These are phyloP conservation scores for Gossypium turneri DNA, from an alignment of 345 rosid species.

Conservation along the genomic window DNA sequence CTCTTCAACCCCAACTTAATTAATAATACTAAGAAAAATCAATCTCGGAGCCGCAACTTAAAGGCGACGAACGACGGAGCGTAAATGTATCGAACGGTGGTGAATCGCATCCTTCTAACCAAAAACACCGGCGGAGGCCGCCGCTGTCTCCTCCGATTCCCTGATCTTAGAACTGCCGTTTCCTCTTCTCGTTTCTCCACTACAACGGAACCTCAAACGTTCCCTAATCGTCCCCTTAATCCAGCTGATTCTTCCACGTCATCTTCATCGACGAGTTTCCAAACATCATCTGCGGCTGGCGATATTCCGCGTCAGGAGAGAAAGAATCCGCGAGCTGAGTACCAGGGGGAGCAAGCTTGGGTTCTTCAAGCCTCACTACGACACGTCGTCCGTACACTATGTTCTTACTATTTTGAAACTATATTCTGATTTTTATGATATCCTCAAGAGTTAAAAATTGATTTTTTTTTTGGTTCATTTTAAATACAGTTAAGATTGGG, in stretches of 20 bases:
- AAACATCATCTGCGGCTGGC: conserved; percentile 32
- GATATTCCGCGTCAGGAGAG: conserved; percentile 36
- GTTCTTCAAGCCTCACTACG: conserved; percentile 73
- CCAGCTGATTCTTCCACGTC: conserved; percentile 34
- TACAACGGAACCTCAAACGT: conserved; percentile 28
- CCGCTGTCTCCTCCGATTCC: conserved; percentile 21
- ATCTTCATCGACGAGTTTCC: conserved; percentile 12
- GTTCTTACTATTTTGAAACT: background rate
- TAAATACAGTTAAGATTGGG: conserved; percentile 54
- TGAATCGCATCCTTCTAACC: conserved; percentile 38
- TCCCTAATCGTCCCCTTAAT: conserved; percentile 26
- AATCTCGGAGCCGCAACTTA: background rate
- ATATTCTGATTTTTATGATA: background rate
- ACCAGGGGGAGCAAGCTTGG: conserved; percentile 72
- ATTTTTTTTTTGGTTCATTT: background rate
- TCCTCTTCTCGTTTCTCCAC: conserved; percentile 38
- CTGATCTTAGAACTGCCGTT: conserved; percentile 18
- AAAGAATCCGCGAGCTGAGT: conserved; percentile 46
- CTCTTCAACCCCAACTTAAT: background rate
- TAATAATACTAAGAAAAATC: background rate
- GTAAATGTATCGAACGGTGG: conserved; percentile 62
- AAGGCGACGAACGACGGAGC: background rate
- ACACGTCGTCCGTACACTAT: conserved; percentile 56
- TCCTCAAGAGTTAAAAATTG: background rate
- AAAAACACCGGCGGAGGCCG: conserved; percentile 4